Conservation (phyloP, 176 grass and related monocot genomes). For the Oryza coarctata region DNA sequence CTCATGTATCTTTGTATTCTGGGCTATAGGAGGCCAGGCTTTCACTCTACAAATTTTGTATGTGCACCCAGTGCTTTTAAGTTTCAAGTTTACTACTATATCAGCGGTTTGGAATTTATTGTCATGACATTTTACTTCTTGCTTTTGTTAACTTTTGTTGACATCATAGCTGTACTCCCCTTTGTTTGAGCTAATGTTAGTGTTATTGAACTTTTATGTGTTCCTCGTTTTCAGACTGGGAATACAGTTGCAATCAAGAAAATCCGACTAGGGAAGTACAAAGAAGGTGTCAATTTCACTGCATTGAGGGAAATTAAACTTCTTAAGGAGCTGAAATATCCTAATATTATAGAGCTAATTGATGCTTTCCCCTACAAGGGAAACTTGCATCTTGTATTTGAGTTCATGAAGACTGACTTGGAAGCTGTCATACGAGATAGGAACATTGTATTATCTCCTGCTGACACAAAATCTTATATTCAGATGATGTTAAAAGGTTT, state of each 20-base stretch:
- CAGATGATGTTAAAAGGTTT: slow-evolving; percentile 98
- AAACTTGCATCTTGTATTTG: slow-evolving; percentile 93
- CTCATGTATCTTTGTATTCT: background rate
- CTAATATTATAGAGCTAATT: slow-evolving; percentile 90
- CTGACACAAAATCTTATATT: slow-evolving; percentile 89
- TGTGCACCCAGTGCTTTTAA: background rate
- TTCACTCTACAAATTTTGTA: background rate
- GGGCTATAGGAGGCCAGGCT: background rate
- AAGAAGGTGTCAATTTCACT: slow-evolving; percentile 98
- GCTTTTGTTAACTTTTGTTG: background rate
- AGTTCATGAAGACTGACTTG: slow-evolving; percentile 97
- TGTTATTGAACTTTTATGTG: background rate
- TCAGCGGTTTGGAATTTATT: background rate
- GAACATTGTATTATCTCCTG: slow-evolving; percentile 82
- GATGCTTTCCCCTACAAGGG: slow-evolving; percentile 95
- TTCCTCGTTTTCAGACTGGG: slow-evolving; percentile 69
- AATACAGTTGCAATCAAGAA: slow-evolving; percentile 88
- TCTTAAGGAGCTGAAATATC: slow-evolving; percentile 90
- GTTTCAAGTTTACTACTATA: background rate
- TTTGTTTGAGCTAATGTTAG: slow-evolving; percentile 23
- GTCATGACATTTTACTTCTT: background rate
- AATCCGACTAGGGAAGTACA: slow-evolving; percentile 87
- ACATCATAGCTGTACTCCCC: background rate
- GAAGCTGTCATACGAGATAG: slow-evolving; percentile 94
- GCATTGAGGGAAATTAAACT: slow-evolving; percentile 98